A percentile compares a stretch with the other conserved stretches of the same genome.
phyloP scores from a whole-genome alignment of 139 green algal species.

The Pseudopediastrum boryanum region DNA sequence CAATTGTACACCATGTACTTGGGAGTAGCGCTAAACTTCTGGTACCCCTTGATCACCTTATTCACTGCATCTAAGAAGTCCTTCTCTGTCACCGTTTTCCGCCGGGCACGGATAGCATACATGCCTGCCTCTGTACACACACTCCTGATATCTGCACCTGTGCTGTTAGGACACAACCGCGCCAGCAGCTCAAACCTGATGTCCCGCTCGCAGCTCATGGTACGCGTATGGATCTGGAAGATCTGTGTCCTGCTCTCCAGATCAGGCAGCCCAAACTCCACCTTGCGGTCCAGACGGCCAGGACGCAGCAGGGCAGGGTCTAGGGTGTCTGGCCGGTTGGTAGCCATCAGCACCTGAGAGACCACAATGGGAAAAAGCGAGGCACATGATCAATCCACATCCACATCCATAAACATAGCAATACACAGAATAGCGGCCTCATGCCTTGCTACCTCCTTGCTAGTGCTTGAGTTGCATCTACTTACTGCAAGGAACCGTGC shows the following conservation, averaged over 20 bases:
- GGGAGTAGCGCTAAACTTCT: conserved; percentile 98
- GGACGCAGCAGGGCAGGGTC: conserved; percentile 96
- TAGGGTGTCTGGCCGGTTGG: conserved; percentile 96
- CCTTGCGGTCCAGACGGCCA: conserved; percentile 96
- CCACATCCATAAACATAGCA: no score
- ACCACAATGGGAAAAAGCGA: no score
- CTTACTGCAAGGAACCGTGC: no score
- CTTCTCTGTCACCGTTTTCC: conserved; percentile 99
- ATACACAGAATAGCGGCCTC: no score
- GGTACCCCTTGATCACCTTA: conserved; percentile 98
- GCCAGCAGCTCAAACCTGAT: conserved; percentile 96
- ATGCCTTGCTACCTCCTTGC: no score
- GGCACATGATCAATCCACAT: no score
- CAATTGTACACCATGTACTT: conserved; percentile 98
- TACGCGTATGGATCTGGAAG: conserved; percentile 97
- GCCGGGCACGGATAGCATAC: conserved; percentile 86
- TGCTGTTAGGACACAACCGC: conserved; percentile 95
- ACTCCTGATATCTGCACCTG: conserved; percentile 94
- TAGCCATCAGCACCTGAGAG: conserved; percentile 89
- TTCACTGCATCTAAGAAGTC: conserved; percentile 99
- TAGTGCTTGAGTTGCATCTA: no score
- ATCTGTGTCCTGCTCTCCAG: conserved; percentile 95
- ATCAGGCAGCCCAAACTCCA: conserved; percentile 97
- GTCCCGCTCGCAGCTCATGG: conserved; percentile 97
- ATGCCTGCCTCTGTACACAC: conserved; percentile 96